These are phyloP conservation scores for Schizophyllum commune DNA, from an alignment of 1,284 basidiomycete species.

Conservation along the genomic window DNA sequence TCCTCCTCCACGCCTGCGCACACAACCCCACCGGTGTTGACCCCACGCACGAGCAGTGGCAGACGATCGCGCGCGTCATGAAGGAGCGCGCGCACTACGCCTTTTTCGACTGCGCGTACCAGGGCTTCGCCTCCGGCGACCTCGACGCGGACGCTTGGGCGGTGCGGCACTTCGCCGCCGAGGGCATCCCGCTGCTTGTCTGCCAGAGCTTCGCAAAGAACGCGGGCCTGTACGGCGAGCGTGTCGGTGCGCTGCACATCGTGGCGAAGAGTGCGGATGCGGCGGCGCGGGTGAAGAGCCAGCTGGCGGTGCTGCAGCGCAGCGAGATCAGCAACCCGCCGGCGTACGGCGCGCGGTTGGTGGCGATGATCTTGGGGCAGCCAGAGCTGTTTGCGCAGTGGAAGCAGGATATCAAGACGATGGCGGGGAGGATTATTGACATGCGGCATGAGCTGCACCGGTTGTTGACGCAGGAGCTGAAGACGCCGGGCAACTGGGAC, in stretches of 20 bases:
- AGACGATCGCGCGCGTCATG: slow-evolving; percentile 70
- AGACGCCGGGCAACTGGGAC: slow-evolving; percentile 90
- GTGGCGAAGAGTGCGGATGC: slow-evolving; percentile 56
- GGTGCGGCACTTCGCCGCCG: slow-evolving; percentile 69
- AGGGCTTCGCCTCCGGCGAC: slow-evolving; percentile 87
- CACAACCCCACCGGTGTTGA: slow-evolving; percentile 97
- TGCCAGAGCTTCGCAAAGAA: slow-evolving; percentile 97
- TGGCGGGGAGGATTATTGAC: slow-evolving; percentile 86
- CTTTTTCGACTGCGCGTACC: slow-evolving; percentile 95
- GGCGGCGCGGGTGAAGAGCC: slow-evolving; percentile 71
- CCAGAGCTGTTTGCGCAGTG: slow-evolving; percentile 73
- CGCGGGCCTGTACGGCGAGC: slow-evolving; percentile 89
- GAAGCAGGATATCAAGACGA: slow-evolving; percentile 86
- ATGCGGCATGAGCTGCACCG: slow-evolving; percentile 82
- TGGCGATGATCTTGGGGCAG: slow-evolving; percentile 74
- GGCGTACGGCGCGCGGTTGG: slow-evolving; percentile 83
- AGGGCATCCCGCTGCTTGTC: slow-evolving; percentile 72
- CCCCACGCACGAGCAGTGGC: slow-evolving; percentile 87
- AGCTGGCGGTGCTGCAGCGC: slow-evolving; percentile 81
- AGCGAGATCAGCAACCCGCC: slow-evolving; percentile 94
- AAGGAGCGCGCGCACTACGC: slow-evolving; percentile 75
- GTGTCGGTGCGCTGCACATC: slow-evolving; percentile 80
- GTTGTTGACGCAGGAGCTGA: slow-evolving; percentile 73
- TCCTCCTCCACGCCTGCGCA: slow-evolving; percentile 90
- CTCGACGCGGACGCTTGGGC: slow-evolving; percentile 72